These are phyloP conservation scores for Voacanga thouarsii DNA, from an alignment of 257 asterid genomes.

Conservation along the genomic window DNA sequence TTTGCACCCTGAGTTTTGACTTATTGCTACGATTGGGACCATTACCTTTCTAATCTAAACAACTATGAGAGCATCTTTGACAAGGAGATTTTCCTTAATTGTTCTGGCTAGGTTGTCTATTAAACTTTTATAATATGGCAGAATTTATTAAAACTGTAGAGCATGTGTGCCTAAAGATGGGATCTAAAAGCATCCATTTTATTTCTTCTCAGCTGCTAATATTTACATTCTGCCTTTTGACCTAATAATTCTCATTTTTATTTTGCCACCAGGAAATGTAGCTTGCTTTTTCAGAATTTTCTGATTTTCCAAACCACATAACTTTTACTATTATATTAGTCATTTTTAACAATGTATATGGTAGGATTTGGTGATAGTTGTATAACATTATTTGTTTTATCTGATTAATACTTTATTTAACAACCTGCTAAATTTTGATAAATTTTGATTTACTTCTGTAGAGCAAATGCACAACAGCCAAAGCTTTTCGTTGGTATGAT, in stretches of 20 bases:
- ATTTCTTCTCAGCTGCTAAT: not conserved
- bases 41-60: not conserved
- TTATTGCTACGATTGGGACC: not conserved
- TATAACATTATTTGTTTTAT: not conserved
- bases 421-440: not conserved
- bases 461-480: conserved; percentile 34
- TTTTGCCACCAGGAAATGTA: not conserved
- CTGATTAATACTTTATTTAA: not conserved
- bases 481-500: conserved; percentile 34
- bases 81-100: not conserved
- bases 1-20: too few relatives aligned
- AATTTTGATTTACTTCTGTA: conserved; percentile 10
- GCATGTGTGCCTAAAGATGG: not conserved
- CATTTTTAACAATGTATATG: not conserved
- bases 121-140: not conserved
- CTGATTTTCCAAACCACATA: not conserved
- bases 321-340: not conserved
- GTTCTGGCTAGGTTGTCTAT: not conserved
- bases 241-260: not conserved
- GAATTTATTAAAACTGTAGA: not conserved
- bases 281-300: not conserved
- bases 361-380: not conserved
- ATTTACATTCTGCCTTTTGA: not conserved
- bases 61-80: not conserved
- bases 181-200: not conserved